phyloP scores from a whole-genome alignment of 768 basidiomycete species.

The Suillus brevipes region DNA sequence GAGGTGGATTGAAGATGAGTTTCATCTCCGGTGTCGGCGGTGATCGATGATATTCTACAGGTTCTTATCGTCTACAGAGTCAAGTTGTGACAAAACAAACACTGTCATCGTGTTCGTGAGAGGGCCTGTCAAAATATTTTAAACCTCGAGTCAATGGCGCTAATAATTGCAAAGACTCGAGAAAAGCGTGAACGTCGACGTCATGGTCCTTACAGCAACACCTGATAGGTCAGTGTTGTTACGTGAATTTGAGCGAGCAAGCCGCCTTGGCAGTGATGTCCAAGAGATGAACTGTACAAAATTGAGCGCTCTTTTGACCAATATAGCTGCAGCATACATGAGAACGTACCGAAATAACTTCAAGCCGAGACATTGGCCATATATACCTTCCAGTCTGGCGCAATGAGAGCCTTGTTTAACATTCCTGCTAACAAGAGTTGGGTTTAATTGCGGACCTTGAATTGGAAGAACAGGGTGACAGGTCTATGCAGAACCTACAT shows the following conservation, averaged over 20 bases:
- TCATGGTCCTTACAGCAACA: background rate
- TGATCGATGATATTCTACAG: background rate
- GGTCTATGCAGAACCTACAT: too few species aligned
- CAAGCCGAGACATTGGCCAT: background rate
- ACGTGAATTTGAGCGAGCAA: background rate
- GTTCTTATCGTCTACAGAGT: background rate
- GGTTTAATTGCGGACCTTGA: background rate
- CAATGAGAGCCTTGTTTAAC: background rate
- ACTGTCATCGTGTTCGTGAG: background rate
- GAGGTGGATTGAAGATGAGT: conserved; percentile 1
- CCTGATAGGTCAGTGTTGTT: background rate
- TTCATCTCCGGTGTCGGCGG: background rate
- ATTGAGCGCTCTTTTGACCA: background rate
- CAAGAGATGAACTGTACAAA: background rate
- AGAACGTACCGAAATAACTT: background rate
- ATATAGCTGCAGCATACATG: background rate
- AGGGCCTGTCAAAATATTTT: background rate
- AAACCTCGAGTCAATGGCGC: background rate
- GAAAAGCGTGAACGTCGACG: background rate
- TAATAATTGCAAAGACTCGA: background rate
- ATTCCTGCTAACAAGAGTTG: background rate
- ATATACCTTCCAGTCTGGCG: background rate
- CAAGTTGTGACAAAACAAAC: too few species aligned
- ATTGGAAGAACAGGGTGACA: background rate
- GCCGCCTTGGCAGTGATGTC: background rate